Evolutionary conservation across 257 asterid genomes (phyloP), one percentile per base, ranked within the genome.

Genomic region (Capsicum chinense): DNA sequence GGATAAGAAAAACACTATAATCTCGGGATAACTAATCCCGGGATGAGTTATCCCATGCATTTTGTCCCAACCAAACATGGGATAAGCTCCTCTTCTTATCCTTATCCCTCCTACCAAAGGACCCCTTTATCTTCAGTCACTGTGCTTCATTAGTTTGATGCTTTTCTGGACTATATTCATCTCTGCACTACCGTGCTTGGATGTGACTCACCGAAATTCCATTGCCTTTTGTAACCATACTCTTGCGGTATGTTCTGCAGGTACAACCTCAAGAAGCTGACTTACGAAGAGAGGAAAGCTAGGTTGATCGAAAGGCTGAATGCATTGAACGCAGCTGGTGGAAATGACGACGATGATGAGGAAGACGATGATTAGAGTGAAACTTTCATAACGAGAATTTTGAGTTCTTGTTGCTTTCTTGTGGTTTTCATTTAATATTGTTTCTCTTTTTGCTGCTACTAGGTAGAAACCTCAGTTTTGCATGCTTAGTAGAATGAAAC

Each of bases 191-290:
- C 33, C 33, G 2, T 26, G 2, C 33, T 26, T 26, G 33, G 33
- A 39, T 6, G 10, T 21, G 62, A 16, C 62, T 35, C 0, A 21
- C 16, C 6, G 17, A 8, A 35, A 70, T 5, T 68, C 78, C 54
- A 4, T 44, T 11, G 9, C 37, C 5, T 26, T 50, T 14, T 52
- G 5, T 52, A 13, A 52, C 44, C 6, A 52, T 76, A 33, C 47
- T 33, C 5, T 9, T 52, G 54, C 15, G 26, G 48, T 48, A 19
- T 54, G 64, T 15, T 35, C 37, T 87, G 69, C 87, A 93, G 96
- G 88, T 91, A 79, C 94, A 94, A 93, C 91, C 91, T 90, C 0
- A 93, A 91, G 93, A 94, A 92, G 92, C 85, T 94, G 19, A 94
- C 95, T 0, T 94, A 92, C 17, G 94, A 93, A 58, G 94, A 94